A percentile compares a stretch with the other conserved stretches of the same genome.
Conservation (phyloP, 441 rosid genomes). For the Corymbia citriodora region DNA sequence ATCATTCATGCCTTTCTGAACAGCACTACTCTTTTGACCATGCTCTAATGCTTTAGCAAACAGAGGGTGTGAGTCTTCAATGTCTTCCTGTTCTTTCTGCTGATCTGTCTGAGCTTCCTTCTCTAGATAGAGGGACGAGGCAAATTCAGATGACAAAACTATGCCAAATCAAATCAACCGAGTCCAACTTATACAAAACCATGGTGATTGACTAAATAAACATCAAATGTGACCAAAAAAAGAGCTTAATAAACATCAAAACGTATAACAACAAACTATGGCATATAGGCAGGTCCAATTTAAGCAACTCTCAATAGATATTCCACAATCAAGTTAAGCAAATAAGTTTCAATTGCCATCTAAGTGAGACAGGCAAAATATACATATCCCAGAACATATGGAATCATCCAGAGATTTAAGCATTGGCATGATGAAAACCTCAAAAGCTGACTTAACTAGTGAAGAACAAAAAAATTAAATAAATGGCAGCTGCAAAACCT, state of each 20-base stretch:
- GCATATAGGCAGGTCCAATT: not conserved
- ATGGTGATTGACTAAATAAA: not conserved
- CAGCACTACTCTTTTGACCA: slow-evolving; percentile 19
- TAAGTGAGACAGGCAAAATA: not conserved
- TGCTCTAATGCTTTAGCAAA: slow-evolving; percentile 17
- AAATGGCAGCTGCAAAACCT: not conserved
- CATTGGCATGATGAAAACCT: not conserved
- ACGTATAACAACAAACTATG: not conserved
- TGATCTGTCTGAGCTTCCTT: slow-evolving; percentile 12
- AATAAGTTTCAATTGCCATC: not conserved
- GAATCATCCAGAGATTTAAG: not conserved
- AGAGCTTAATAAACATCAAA: not conserved
- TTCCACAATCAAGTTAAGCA: not conserved
- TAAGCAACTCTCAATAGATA: not conserved
- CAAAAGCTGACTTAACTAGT: not conserved
- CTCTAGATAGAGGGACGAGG: slow-evolving; percentile 13
- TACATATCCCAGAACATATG: not conserved
- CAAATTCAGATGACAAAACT: not conserved
- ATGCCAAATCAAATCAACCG: not conserved
- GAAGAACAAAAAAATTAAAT: not conserved
- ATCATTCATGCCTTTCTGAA: slow-evolving; percentile 19
- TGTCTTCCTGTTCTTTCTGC: slow-evolving; percentile 11
- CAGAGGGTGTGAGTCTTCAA: slow-evolving; percentile 8
- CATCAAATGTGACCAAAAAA: not conserved
- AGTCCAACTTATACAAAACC: not conserved